Evolutionary conservation across 352 stramenopile genomes (phyloP), one percentile per base, ranked within the genome.

Genomic region (Pythium dissotocum): DNA sequence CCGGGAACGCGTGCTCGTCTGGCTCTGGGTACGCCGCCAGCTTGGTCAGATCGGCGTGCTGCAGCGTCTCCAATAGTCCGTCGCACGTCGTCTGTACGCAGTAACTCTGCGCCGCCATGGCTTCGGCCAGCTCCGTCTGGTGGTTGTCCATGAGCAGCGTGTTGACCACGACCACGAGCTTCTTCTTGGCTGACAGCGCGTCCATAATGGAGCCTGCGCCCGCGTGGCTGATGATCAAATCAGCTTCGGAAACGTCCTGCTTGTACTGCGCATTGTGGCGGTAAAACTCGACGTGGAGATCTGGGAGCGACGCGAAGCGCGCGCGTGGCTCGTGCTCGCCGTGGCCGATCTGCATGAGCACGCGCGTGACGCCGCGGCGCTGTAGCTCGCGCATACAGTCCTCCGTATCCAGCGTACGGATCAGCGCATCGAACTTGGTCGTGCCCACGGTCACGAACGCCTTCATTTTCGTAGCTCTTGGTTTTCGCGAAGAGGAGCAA

Each of bases 61-160:
- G 38, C 2, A 94, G 73, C 38, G 73, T 70, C 5, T 49, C 21
- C 10, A 76, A 59, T 28, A 93, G 67, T 6, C 36, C 61, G 24
- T 79, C 70, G 14, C 79, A 80, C 2, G 70, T 82, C 9, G 88
- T 90, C 18, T 77, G 66, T 10, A 91, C 66, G 59, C 86, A 91
- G 57, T 84, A 91, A 2, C 71, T 75, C 56, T 84, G 66, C 28
- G 81, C 77, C 16, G 86, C 86, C 85, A 99, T 97, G 40, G 96
- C 95, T 53, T 93, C 78, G 7, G 97, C 96, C 21, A 99, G 77
- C 72, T 99, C 97, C 38, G 79, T 83, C 78, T 99, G 97, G 77
- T 99, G 97, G 85, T 99, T 98, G 85, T 99, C 86, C 97, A 99
- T 99, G 14, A 99, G 85, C 61, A 68, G 51, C 18, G 83, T 90